Conservation (phyloP, 257 asterid genomes). For the Orobanche coerulescens region DNA sequence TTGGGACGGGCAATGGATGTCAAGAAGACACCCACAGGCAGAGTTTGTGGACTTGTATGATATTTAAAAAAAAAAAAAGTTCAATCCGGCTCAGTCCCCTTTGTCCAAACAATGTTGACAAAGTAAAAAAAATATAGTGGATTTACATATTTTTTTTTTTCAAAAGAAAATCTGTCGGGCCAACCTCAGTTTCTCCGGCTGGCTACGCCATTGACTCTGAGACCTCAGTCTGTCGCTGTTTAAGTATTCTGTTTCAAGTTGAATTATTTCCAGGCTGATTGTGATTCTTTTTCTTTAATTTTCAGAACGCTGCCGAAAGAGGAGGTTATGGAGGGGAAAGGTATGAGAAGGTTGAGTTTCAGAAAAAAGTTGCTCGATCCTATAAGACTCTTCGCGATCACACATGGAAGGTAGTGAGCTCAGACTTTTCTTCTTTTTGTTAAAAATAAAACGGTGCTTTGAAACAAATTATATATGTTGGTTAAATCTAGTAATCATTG, state of each 20-base stretch:
- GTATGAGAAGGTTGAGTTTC: constrained; percentile 95
- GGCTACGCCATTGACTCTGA: too few relatives aligned
- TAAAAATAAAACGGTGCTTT: not conserved
- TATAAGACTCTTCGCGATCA: constrained; percentile 52
- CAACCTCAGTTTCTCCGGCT: too few relatives aligned
- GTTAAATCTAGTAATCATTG: constrained; percentile 15
- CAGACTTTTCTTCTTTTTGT: not conserved
- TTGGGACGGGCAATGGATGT: too few relatives aligned
- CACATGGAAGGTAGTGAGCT: constrained; percentile 71
- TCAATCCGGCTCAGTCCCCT: too few relatives aligned
- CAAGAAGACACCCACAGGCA: too few relatives aligned
- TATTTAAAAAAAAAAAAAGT: too few relatives aligned
- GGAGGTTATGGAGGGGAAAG: constrained; percentile 96
- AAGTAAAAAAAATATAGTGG: too few relatives aligned
- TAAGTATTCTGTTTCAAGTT: constrained; percentile 5
- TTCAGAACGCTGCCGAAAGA: constrained; percentile 85
- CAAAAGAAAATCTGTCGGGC: too few relatives aligned
- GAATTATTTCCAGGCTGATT: not conserved
- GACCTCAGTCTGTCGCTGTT: not conserved
- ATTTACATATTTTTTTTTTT: too few relatives aligned
- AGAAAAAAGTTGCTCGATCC: constrained; percentile 56
- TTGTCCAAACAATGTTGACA: too few relatives aligned
- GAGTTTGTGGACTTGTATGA: too few relatives aligned
- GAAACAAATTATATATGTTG: not conserved
- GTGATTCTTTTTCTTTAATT: constrained; percentile 9